These are phyloP conservation scores for Polygonum maritimum DNA, from an alignment of 148 eudicot genomes.

Conservation along the genomic window DNA sequence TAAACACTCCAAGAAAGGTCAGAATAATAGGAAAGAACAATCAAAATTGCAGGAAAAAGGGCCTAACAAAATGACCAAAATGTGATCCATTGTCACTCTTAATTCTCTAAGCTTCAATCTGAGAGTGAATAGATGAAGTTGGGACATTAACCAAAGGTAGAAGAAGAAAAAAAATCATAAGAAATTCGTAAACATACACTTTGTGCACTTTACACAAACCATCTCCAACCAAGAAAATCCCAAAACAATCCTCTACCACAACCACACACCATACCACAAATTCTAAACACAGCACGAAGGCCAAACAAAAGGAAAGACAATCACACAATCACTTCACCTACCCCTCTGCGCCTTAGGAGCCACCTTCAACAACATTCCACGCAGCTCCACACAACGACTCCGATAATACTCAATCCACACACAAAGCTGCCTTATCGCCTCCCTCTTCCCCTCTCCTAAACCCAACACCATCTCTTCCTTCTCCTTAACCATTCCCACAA, in stretches of 20 bases:
- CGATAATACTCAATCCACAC: constrained; percentile 55
- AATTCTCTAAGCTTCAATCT: not conserved
- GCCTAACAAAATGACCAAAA: not conserved
- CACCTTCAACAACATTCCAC: constrained; percentile 29
- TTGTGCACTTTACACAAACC: not conserved
- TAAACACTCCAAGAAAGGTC: too few species aligned
- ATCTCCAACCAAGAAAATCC: not conserved
- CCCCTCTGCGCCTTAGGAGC: constrained; percentile 28
- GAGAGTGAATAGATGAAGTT: not conserved
- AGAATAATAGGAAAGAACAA: too few species aligned
- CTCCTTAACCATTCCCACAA: constrained; percentile 23
- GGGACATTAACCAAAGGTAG: too few species aligned
- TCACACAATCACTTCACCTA: not conserved
- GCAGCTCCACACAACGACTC: constrained; percentile 44
- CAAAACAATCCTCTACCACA: constrained; percentile 4
- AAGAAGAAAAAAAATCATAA: not conserved
- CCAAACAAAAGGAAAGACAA: not conserved
- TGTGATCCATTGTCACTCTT: not conserved
- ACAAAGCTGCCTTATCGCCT: constrained; percentile 73
- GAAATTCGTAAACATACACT: not conserved
- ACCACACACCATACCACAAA: not conserved
- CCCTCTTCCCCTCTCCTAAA: constrained; percentile 62
- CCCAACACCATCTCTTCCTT: constrained; percentile 28
- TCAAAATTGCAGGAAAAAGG: too few species aligned
- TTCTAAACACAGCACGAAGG: not conserved